Evolutionary conservation across 73 alveolate genomes (phyloP), one percentile per base, ranked within the genome.

Genomic region (Stentor coeruleus): DNA sequence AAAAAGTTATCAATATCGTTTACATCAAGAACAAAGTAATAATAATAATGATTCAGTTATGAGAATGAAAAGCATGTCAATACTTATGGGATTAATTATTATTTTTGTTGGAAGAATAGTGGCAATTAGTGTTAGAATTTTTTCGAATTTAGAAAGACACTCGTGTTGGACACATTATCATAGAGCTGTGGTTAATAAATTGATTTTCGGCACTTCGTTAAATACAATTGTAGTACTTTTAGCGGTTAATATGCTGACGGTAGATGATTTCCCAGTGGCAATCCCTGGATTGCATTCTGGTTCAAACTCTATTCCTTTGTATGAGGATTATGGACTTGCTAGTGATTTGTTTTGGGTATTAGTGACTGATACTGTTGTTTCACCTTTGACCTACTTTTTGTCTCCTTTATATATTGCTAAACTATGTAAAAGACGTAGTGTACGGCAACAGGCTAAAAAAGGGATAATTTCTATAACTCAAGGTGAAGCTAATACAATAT

Each of bases 221-320:
- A 88, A 87, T 39, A 72, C 96, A 15, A 86, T 91, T n/a, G 84
- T 82, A 33, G 60, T 91, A 28, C 92, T 90, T 3, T 20, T 88
- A 31, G 55, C 82, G 40, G 87, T 88, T 3, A 91, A 85, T 38
- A n/a, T 39, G 37, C 26, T 2, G 0, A 38, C 14, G 20, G n/a
- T n/a, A 2, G 74, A 74, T 15, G 76, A 75, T 3, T 91, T 92
- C 91, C 87, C 87, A 57, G 57, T 38, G 3, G 66, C 59, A 3
- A 49, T 49, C 20, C 66, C 66, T 11, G 66, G 66, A 49, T 11
- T 49, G 28, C 28, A 49, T 49, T 20, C 28, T 11, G 20, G 20
- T 49, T 6, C 6, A 11, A 49, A 49, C 66, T 11, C 66, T 49
- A 20, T 49, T 49, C 66, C 66, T 11, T 49, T 49, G 20, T 49